A percentile compares a stretch with the other conserved stretches of the same genome.
Evolutionary conservation across 768 basidiomycete genomes (phyloP).

Genomic region (Cyclocybe cylindracea): DNA sequence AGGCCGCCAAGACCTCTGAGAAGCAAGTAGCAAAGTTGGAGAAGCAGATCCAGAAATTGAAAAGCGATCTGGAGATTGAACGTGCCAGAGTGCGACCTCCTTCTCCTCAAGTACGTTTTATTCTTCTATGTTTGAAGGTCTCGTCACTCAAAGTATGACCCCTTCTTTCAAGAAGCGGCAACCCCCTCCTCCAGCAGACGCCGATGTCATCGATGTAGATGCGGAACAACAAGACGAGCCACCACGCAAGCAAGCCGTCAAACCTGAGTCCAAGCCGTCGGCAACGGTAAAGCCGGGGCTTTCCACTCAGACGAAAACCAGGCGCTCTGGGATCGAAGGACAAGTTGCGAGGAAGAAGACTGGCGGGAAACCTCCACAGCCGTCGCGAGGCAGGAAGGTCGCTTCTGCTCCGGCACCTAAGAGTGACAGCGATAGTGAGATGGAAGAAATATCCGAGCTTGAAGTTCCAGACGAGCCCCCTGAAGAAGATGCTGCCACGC

Average conservation of each 20-base stretch:
- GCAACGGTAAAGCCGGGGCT: constrained; percentile 7
- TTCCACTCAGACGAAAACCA: constrained; percentile 3
- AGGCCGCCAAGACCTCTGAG: constrained; percentile 34
- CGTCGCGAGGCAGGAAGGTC: not conserved
- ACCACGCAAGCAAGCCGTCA: constrained; percentile 4
- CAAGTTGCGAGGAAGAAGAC: constrained; percentile 20
- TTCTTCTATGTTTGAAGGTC: not conserved
- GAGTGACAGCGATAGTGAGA: constrained; percentile 10
- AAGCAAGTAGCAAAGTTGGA: constrained; percentile 37
- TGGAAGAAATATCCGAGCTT: constrained; percentile 5
- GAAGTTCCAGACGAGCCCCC: not conserved
- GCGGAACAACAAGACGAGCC: constrained; percentile 5
- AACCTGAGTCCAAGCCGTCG: not conserved
- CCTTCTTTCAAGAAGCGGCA: constrained; percentile 5
- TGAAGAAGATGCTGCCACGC: constrained; percentile 5
- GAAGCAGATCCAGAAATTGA: constrained; percentile 45
- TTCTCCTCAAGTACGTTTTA: constrained; percentile 18
- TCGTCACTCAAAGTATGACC: not conserved
- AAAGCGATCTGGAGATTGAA: constrained; percentile 42
- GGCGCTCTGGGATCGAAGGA: not conserved
- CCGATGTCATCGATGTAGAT: not conserved
- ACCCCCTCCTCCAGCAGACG: not conserved
- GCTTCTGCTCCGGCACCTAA: not conserved
- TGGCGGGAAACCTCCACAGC: constrained; percentile 9
- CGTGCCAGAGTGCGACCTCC: constrained; percentile 31